Evolutionary conservation across 2,329 filamentous ascomycete species (phyloP), one percentile per base, ranked within the genome.

Genomic region (Diaporthe australafricana): DNA sequence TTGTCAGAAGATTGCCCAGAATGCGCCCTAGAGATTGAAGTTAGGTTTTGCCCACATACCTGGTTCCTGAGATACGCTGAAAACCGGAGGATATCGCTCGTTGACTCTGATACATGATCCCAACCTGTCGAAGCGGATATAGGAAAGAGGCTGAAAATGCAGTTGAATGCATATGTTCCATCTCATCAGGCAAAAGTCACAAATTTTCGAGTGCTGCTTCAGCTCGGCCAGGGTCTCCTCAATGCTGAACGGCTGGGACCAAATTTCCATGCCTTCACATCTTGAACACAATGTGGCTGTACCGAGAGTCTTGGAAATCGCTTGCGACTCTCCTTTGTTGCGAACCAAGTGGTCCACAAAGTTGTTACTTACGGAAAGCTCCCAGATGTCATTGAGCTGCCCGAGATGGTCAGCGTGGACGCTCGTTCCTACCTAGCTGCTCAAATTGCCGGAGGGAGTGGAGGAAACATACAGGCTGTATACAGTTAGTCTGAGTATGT

Each of bases 41-140:
- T n/a, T n/a, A n/a, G n/a, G n/a, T n/a, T n/a, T n/a, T n/a, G n/a
- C n/a, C n/a, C n/a, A n/a, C n/a, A n/a, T n/a, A n/a, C n/a, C n/a
- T n/a, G n/a, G n/a, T n/a, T n/a, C n/a, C n/a, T n/a, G n/a, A n/a
- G n/a, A n/a, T n/a, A n/a, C n/a, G n/a, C n/a, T n/a, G n/a, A n/a
- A n/a, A n/a, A n/a, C n/a, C n/a, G n/a, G 55, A 5, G 66, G 67
- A 17, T 55, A 27, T 5, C 17, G 17, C 8, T 45, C 70, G 27
- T 50, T 56, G 2, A 72, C 12, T 11, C 30, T 63, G 70, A 72
- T 20, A n/a, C n/a, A n/a, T 69, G 25, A 6, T 62, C 32, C 38
- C 47, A 53, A 1, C n/a, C n/a, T n/a, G n/a, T 72, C 56, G 16
- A 72, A 53, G 1, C 12, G 8, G 11, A 63, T 11, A 3, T n/a